Evolutionary conservation across 257 asterid species (phyloP), one percentile per base, ranked within the genome.

Genomic region (Pogostemon cablin): DNA sequence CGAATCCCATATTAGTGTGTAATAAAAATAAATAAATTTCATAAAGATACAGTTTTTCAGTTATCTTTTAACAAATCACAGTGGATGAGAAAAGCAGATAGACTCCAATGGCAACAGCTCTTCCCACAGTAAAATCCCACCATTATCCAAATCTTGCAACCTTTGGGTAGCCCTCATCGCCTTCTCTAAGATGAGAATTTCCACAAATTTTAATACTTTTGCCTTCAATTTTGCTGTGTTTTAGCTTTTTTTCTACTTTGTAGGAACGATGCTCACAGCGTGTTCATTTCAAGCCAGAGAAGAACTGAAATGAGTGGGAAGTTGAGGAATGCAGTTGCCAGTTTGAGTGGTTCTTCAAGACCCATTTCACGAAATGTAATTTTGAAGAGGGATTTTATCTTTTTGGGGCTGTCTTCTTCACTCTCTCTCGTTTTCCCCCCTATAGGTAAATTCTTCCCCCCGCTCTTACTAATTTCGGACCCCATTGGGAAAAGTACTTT

Each of bases 361-460:
- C 75, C 84, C 79, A 59, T 68, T 54, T 42, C 9, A 57, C 72
- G 65, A 38, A 73, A 64, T 80, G 88, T 81, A 66, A 35, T 84
- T 77, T 81, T 70, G 58, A 84, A 84, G 78, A 86, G 92, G 80
- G 89, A 84, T 78, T 81, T 88, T 46, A 67, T 82, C 83, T 72
- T 86, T 49, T 46, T 70, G 73, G 92, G 86, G 17, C 69, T 86
- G 44, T 86, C 89, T 71, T 81, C 90, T 66, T 84, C 96, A 9
- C 74, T 86, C 47, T 76, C 86, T 73, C 78, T 86, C 25, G 40
- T 76, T 75, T 83, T 86, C 64, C 90, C 89, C 40, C 69, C 72
- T 70, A 59, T 71, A 67, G 92, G 96, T 88, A 77, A 73, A 59
- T 62, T 53, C 52, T 56, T 15, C 15, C 15, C 15, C 15, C 15